Conservation (phyloP, 2,329 filamentous ascomycete species). For the Nigrospora osmanthi region DNA sequence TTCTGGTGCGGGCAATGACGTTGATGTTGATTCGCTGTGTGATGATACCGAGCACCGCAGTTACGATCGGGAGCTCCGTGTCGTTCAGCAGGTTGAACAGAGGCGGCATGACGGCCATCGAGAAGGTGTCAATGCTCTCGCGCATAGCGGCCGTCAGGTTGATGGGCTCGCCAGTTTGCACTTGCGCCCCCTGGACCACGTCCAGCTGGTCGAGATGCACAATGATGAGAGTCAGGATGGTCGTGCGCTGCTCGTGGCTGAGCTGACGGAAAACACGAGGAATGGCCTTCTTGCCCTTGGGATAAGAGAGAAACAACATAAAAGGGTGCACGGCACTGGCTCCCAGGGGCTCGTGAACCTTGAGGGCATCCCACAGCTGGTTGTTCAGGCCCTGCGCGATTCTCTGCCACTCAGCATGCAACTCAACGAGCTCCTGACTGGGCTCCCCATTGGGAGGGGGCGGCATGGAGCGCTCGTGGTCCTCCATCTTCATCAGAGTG, state of each 20-base stretch:
- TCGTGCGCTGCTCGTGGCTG: slow-evolving; percentile 85
- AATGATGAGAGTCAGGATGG: slow-evolving; percentile 90
- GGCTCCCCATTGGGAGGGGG: slow-evolving; percentile 49
- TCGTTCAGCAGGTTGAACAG: slow-evolving; percentile 88
- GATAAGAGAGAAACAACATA: slow-evolving; percentile 88
- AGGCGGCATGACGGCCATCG: slow-evolving; percentile 78
- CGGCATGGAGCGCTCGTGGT: slow-evolving; percentile 79
- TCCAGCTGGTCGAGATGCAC: slow-evolving; percentile 89
- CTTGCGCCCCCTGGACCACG: slow-evolving; percentile 75
- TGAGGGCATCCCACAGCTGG: slow-evolving; percentile 77
- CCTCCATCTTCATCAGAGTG: slow-evolving; percentile 87
- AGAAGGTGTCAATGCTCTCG: slow-evolving; percentile 90
- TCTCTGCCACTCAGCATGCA: slow-evolving; percentile 73
- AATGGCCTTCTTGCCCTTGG: slow-evolving; percentile 94
- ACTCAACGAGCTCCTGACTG: slow-evolving; percentile 62
- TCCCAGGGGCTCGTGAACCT: slow-evolving; percentile 87
- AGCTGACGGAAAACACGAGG: slow-evolving; percentile 92
- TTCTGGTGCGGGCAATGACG: slow-evolving; percentile 75
- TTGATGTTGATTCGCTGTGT: slow-evolving; percentile 76
- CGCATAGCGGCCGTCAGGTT: slow-evolving; percentile 66
- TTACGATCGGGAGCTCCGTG: slow-evolving; percentile 82
- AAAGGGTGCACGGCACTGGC: slow-evolving; percentile 78
- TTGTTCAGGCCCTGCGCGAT: slow-evolving; percentile 64
- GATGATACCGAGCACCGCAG: slow-evolving; percentile 80
- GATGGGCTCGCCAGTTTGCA: slow-evolving; percentile 63